These are phyloP conservation scores for Austroboletus rostrupii DNA, from an alignment of 1,284 basidiomycete species.

Conservation along the genomic window DNA sequence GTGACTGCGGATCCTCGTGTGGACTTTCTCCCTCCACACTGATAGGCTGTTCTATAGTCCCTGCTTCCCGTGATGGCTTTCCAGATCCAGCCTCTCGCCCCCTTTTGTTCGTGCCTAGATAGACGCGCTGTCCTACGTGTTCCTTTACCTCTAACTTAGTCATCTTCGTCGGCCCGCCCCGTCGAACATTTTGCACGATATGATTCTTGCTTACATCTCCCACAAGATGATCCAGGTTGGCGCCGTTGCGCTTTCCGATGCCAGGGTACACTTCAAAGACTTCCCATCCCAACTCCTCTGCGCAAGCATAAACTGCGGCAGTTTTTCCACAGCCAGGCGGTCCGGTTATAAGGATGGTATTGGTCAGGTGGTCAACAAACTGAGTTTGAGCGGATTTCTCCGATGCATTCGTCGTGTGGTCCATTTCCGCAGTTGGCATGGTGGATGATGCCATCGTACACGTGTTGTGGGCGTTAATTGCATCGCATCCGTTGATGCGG, in stretches of 20 bases:
- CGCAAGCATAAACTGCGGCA: slow-evolving; percentile 88
- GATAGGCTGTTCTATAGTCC: slow-evolving; percentile 21
- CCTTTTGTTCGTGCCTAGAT: slow-evolving; percentile 14
- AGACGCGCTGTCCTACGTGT: slow-evolving; percentile 9
- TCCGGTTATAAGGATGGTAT: slow-evolving; percentile 82
- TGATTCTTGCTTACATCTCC: slow-evolving; percentile 95
- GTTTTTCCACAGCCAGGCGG: slow-evolving; percentile 90
- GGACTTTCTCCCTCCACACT: slow-evolving; percentile 13
- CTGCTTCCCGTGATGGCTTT: slow-evolving; percentile 6
- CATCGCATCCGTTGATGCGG: slow-evolving; percentile 13
- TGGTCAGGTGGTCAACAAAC: slow-evolving; percentile 59
- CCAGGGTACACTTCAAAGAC: slow-evolving; percentile 98
- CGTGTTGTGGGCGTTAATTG: slow-evolving; percentile 3
- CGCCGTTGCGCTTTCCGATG: slow-evolving; percentile 79
- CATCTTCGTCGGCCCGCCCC: slow-evolving; percentile 11
- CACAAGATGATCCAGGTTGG: slow-evolving; percentile 76
- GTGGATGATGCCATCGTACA: slow-evolving; percentile 22
- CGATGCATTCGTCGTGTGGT: slow-evolving; percentile 5
- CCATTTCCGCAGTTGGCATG: slow-evolving; percentile 10
- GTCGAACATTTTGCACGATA: slow-evolving; percentile 46
- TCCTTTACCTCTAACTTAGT: slow-evolving; percentile 5
- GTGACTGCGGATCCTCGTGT: slow-evolving; percentile 1
- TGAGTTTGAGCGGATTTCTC: slow-evolving; percentile 11
- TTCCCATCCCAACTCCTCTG: slow-evolving; percentile 90
- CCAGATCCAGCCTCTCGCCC: background rate